phyloP scores from a whole-genome alignment of 768 basidiomycete genomes.

The Artomyces pyxidatus region DNA sequence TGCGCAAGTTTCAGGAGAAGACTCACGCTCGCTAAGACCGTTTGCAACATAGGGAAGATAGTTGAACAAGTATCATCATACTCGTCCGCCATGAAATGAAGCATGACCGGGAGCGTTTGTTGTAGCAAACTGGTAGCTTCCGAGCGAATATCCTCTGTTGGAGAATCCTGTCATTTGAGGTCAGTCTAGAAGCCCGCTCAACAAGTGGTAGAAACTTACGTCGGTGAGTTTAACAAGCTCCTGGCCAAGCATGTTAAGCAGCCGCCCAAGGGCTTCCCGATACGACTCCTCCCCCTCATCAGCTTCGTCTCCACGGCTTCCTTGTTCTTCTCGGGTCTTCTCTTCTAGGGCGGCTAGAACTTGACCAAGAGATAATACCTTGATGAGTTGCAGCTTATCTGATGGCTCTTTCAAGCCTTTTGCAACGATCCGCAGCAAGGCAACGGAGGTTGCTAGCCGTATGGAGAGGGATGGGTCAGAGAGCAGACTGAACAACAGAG shows the following conservation, averaged over 20 bases:
- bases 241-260: constrained; percentile 73
- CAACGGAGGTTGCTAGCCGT: constrained; percentile 74
- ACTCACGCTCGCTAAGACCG: constrained; percentile 67
- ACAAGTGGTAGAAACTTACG: constrained; percentile 32
- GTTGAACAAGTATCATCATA: constrained; percentile 86
- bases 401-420: constrained; percentile 90
- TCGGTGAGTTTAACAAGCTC: constrained; percentile 84
- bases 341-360: constrained; percentile 76
- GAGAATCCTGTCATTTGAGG: constrained; percentile 42
- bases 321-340: constrained; percentile 61
- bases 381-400: constrained; percentile 85
- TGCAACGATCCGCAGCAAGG: constrained; percentile 73
- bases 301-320: constrained; percentile 56
- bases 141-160: constrained; percentile 47
- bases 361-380: constrained; percentile 78
- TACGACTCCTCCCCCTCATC: constrained; percentile 88
- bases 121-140: constrained; percentile 59
- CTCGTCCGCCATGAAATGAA: constrained; percentile 84
- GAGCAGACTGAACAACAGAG: constrained; percentile 76
- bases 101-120: constrained; percentile 69
- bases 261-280: constrained; percentile 78
- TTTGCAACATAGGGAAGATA: constrained; percentile 72
- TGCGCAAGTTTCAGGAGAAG: neutral
- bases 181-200: constrained; percentile 1
- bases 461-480: constrained; percentile 72